Conservation (phyloP, 2,329 filamentous ascomycete species). For the Xylariaceae sp. region DNA sequence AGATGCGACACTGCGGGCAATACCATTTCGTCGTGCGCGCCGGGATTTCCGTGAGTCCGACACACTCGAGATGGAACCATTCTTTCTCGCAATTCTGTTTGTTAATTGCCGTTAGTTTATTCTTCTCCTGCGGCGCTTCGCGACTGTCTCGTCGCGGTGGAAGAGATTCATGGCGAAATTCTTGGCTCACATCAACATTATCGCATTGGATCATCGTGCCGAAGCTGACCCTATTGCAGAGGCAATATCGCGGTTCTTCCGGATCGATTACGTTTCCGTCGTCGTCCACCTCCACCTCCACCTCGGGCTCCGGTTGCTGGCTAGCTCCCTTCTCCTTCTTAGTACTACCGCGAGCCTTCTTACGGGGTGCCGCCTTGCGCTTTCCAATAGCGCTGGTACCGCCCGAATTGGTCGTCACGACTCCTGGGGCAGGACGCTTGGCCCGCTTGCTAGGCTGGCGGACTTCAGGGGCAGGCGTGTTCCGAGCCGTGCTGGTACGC, state of each 20-base stretch:
- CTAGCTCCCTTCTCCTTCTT: conserved; percentile 37
- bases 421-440: conserved; percentile 66
- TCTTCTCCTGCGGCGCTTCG: conserved; percentile 15
- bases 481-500: conserved; percentile 52
- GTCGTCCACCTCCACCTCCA: conserved; percentile 57
- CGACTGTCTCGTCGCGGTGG: conserved; percentile 14
- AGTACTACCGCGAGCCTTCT: conserved; percentile 47
- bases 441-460: conserved; percentile 49
- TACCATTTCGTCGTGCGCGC: conserved; percentile 77
- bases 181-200: conserved; percentile 61
- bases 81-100: conserved; percentile 65
- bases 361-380: conserved; percentile 63
- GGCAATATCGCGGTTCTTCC: conserved; percentile 69
- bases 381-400: conserved; percentile 65
- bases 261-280: conserved; percentile 68
- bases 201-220: conserved; percentile 82
- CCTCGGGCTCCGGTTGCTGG: conserved; percentile 38
- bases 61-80: conserved; percentile 81
- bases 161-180: conserved; percentile 14
- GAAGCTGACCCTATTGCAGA: conserved; percentile 74
- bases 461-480: conserved; percentile 50
- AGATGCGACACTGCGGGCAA: conserved; percentile 67
- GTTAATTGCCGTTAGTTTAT: conserved; percentile 25
- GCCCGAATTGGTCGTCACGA: conserved; percentile 59
- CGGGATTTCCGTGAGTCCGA: conserved; percentile 62